These are phyloP conservation scores for Hansenula lynferdii DNA, from an alignment of 1,139 yeast genomes.

Conservation along the genomic window DNA sequence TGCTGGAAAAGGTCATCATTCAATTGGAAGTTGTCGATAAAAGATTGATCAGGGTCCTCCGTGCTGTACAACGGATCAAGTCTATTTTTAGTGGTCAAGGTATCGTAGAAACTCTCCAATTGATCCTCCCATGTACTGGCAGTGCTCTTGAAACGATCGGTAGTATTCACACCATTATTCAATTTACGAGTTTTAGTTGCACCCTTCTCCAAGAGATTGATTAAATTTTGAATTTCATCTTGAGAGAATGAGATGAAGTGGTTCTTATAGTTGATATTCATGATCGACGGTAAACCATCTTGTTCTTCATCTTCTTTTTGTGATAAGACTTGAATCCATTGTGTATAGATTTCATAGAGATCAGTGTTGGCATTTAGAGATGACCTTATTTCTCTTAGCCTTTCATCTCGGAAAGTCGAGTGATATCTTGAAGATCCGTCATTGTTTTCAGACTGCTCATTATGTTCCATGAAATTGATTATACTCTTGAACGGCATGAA, in stretches of 20 bases:
- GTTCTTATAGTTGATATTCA: background rate
- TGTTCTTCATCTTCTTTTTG: background rate
- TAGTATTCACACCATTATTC: too few species aligned
- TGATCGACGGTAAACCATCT: background rate
- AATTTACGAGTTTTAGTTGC: too few species aligned
- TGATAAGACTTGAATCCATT: background rate
- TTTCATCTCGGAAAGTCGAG: too few species aligned
- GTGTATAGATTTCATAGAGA: background rate
- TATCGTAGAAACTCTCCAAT: background rate
- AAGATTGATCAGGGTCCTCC: background rate
- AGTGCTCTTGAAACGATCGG: too few species aligned
- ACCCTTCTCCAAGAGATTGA: too few species aligned
- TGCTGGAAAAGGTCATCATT: background rate
- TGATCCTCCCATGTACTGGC: background rate
- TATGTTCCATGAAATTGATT: background rate
- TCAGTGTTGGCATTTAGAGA: background rate
- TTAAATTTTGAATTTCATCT: too few species aligned
- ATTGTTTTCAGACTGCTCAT: too few species aligned
- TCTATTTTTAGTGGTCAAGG: background rate
- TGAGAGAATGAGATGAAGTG: background rate
- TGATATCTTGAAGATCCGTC: too few species aligned
- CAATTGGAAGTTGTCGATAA: background rate
- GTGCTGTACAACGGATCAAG: background rate
- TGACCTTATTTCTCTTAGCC: background rate
- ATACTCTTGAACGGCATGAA: background rate